These are phyloP conservation scores for Graphilbum ipis-grandicollis DNA, from an alignment of 2,329 filamentous ascomycete species.

Conservation along the genomic window DNA sequence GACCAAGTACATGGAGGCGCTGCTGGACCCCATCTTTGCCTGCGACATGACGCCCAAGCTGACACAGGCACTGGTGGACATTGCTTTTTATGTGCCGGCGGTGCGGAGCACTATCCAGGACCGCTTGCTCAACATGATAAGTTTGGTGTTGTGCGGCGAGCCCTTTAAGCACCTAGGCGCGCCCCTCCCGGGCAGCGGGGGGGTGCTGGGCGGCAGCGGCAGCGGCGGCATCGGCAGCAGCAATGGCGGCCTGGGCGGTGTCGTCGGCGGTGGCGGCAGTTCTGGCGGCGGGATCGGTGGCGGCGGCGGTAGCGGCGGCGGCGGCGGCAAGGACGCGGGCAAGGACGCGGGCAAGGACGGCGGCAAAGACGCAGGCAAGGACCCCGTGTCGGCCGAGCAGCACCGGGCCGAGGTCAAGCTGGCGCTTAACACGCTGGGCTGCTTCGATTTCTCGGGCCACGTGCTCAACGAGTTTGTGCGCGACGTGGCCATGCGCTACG, in stretches of 20 bases:
- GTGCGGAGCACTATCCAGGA: slow-evolving; percentile 89
- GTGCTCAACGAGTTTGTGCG: slow-evolving; percentile 96
- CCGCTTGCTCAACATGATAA: slow-evolving; percentile 83
- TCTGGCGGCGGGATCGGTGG: slow-evolving; percentile 13
- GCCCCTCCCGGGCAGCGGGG: slow-evolving; percentile 28
- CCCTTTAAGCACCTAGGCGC: slow-evolving; percentile 86
- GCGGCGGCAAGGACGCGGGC: slow-evolving; percentile 47
- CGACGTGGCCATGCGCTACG: slow-evolving; percentile 94
- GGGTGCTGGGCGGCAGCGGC: neutral
- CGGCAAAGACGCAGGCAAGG: slow-evolving; percentile 60
- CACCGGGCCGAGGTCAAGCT: slow-evolving; percentile 79
- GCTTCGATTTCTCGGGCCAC: slow-evolving; percentile 86
- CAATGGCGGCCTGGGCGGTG: neutral
- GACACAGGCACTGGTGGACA: slow-evolving; percentile 89
- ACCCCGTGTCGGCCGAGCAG: slow-evolving; percentile 63
- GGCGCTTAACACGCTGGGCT: slow-evolving; percentile 87
- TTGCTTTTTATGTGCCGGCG: slow-evolving; percentile 96
- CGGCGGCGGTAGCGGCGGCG: neutral
- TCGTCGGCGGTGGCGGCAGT: too few species aligned
- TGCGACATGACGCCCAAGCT: slow-evolving; percentile 88
- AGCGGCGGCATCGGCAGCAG: neutral
- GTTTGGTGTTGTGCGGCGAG: slow-evolving; percentile 79
- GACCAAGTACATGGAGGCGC: slow-evolving; percentile 94
- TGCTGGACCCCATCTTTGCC: slow-evolving; percentile 91
- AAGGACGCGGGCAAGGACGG: slow-evolving; percentile 40